Evolutionary conservation across 2,329 filamentous ascomycete species (phyloP).

Genomic region (Gaeumannomyces tritici): DNA sequence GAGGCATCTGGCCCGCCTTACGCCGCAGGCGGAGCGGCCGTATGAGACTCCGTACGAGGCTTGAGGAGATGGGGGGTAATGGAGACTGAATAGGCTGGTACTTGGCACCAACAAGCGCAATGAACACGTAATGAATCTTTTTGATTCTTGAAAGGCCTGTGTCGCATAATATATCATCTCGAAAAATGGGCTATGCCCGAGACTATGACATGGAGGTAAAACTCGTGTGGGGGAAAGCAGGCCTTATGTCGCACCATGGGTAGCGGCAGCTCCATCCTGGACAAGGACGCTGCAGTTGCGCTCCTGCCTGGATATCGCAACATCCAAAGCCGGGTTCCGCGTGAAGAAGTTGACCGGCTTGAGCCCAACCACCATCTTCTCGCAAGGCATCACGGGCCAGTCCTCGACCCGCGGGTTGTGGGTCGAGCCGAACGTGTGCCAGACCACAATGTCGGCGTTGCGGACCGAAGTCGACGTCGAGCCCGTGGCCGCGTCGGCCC

Average conservation of each 20-base stretch:
- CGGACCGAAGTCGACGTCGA: slow-evolving; percentile 28
- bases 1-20: slow-evolving; percentile 72
- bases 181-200: too few species aligned
- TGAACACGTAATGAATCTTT: too few species aligned
- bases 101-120: too few species aligned
- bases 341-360: slow-evolving; percentile 9
- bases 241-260: neutral
- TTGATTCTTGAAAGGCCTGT: too few species aligned
- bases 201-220: too few species aligned
- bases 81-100: neutral
- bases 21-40: slow-evolving; percentile 70
- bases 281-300: slow-evolving; percentile 7
- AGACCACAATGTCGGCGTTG: slow-evolving; percentile 45
- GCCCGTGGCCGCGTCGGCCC: neutral
- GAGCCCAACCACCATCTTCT: slow-evolving; percentile 7
- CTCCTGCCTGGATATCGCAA: slow-evolving; percentile 6
- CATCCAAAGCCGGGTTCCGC: slow-evolving; percentile 8
- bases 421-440: slow-evolving; percentile 50
- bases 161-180: too few species aligned
- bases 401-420: slow-evolving; percentile 58
- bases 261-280: slow-evolving; percentile 7
- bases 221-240: too few species aligned
- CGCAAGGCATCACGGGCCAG: slow-evolving; percentile 51
- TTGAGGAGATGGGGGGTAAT: neutral
- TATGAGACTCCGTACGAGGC: slow-evolving; percentile 55